Percentiles rank a stretch among this genome's conserved stretches.
Evolutionary conservation across 1,284 basidiomycete genomes (phyloP).

Genomic region (Moniliophthora roreri): DNA sequence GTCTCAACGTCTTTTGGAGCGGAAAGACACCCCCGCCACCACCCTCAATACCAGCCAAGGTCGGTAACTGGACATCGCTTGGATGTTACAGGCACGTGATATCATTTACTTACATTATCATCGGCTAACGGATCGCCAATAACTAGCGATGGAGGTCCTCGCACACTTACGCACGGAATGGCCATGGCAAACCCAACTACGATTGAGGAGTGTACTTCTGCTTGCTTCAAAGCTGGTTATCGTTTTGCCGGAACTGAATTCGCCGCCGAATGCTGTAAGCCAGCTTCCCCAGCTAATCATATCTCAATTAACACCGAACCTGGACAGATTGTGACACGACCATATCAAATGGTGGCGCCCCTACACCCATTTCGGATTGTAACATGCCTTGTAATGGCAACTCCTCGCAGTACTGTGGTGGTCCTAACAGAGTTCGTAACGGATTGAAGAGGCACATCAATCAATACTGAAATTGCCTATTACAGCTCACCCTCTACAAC

Average conservation of each 20-base stretch:
- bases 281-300: neutral
- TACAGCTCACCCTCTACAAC: constrained; percentile 61
- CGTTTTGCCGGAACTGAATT: constrained; percentile 30
- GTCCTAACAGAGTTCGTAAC: constrained; percentile 58
- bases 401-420: constrained; percentile 59
- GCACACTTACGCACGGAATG: constrained; percentile 46
- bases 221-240: constrained; percentile 63
- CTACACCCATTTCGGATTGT: constrained; percentile 48
- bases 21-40: constrained; percentile 53
- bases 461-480: too few relatives aligned
- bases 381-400: constrained; percentile 47
- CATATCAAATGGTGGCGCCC: constrained; percentile 47
- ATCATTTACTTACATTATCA: constrained; percentile 4
- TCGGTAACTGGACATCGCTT: constrained; percentile 62
- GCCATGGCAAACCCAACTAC: constrained; percentile 45
- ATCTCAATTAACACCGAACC: constrained; percentile 1
- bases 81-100: constrained; percentile 59
- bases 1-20: constrained; percentile 66
- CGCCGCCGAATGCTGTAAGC: constrained; percentile 46
- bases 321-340: constrained; percentile 52
- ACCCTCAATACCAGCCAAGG: constrained; percentile 46
- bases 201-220: constrained; percentile 57
- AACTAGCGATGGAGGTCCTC: constrained; percentile 42
- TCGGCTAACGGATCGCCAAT: constrained; percentile 40
- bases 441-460: too few relatives aligned